phyloP scores from a whole-genome alignment of 2,329 filamentous ascomycete species.

The Canariomyces notabilis region DNA sequence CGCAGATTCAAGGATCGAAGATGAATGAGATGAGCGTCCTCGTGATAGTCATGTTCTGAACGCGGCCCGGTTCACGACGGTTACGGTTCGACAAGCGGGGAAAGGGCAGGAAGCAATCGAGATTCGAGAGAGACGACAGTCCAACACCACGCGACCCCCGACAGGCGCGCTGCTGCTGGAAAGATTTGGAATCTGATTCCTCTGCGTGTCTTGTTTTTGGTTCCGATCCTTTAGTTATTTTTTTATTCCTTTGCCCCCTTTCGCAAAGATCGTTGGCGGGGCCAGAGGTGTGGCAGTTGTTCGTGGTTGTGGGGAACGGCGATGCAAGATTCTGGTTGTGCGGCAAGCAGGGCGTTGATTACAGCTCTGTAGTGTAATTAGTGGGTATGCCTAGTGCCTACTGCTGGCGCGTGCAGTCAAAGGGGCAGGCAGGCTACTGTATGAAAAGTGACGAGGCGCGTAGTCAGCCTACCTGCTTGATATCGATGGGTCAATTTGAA shows the following conservation, averaged over 20 bases:
- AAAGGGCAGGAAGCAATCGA: conserved; percentile 6
- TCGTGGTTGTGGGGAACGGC: background rate
- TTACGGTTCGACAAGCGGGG: conserved; percentile 17
- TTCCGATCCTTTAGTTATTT: background rate
- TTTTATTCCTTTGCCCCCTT: background rate
- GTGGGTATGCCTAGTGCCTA: too few species aligned
- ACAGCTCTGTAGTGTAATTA: too few species aligned
- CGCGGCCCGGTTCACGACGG: conserved; percentile 12
- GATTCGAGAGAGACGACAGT: conserved; percentile 7
- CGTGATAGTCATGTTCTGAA: conserved; percentile 23
- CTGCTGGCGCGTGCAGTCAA: too few species aligned
- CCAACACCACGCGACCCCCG: too few species aligned
- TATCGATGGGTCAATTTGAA: too few species aligned
- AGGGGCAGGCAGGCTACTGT: too few species aligned
- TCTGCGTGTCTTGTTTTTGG: background rate
- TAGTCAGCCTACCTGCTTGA: too few species aligned
- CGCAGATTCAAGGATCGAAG: conserved; percentile 23
- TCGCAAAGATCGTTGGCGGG: background rate
- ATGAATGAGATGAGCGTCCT: conserved; percentile 19
- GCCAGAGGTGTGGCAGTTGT: background rate
- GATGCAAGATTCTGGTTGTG: background rate
- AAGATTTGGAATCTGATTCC: too few species aligned
- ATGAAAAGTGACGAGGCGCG: too few species aligned
- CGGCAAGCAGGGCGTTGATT: too few species aligned
- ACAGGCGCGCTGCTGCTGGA: too few species aligned